Evolutionary conservation across 2,329 filamentous ascomycete genomes (phyloP).

Genomic region (Diaporthe velutina): DNA sequence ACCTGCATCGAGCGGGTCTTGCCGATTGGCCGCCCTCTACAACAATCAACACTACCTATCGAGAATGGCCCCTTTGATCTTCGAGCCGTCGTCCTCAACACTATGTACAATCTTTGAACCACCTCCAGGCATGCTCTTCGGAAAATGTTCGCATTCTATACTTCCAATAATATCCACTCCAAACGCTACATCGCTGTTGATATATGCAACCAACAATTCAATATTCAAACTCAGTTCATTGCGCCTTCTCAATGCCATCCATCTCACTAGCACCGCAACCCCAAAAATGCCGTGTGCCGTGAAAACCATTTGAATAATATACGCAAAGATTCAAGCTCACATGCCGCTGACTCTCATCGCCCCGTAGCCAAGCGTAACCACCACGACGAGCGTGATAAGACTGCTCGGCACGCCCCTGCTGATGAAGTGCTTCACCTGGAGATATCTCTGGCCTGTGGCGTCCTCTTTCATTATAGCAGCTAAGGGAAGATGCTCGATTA

Average conservation of each 20-base stretch:
- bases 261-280: not conserved
- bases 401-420: slow-evolving; percentile 92
- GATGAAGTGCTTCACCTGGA: slow-evolving; percentile 94
- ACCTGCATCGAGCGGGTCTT: slow-evolving; percentile 13
- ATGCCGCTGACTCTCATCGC: slow-evolving; percentile 78
- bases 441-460: slow-evolving; percentile 89
- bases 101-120: not conserved
- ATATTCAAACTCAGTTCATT: not conserved
- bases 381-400: slow-evolving; percentile 82
- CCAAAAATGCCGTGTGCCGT: not conserved
- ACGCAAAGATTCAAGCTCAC: slow-evolving; percentile 41
- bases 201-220: slow-evolving; percentile 2
- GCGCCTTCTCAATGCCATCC: slow-evolving; percentile 27
- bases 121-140: not conserved
- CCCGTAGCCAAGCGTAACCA: slow-evolving; percentile 91
- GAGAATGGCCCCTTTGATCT: not conserved
- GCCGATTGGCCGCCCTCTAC: slow-evolving; percentile 19
- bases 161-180: slow-evolving; percentile 1
- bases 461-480: slow-evolving; percentile 99
- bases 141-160: slow-evolving; percentile 4
- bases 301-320: not conserved
- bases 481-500: slow-evolving; percentile 50
- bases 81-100: not conserved
- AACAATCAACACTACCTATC: not conserved
- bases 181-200: slow-evolving; percentile 24